Conservation (phyloP, 768 basidiomycete genomes). For the Tulasnella sp. region DNA sequence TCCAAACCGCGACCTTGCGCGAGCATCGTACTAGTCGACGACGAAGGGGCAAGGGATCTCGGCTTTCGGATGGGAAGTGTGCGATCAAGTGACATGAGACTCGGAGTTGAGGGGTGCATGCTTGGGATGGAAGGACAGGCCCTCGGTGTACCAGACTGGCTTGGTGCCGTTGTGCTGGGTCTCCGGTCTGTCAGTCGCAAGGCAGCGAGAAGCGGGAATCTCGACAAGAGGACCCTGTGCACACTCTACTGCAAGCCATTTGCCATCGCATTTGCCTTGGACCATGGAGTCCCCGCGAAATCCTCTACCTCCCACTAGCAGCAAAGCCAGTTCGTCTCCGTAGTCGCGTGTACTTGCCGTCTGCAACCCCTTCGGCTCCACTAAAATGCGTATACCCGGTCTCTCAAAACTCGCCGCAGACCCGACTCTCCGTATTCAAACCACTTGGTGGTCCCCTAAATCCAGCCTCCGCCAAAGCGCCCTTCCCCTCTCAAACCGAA, state of each 20-base stretch:
- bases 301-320: not conserved
- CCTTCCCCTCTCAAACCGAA: not conserved
- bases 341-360: not conserved
- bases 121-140: not conserved
- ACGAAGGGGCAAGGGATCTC: not conserved
- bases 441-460: not conserved
- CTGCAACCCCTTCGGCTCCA: not conserved
- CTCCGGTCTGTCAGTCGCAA: slow-evolving; percentile 10
- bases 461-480: slow-evolving; percentile 3
- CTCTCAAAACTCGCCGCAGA: not conserved
- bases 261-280: not conserved
- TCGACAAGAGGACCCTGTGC: not conserved
- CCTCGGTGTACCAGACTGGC: not conserved
- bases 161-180: not conserved
- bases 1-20: not conserved
- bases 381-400: not conserved
- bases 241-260: not conserved
- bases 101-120: not conserved
- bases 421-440: not conserved
- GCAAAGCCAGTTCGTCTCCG: not conserved
- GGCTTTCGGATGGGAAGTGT: not conserved
- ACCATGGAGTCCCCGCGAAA: not conserved
- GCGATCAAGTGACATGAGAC: not conserved
- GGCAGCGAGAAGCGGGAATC: not conserved
- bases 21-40: too few species aligned